Base-by-base conservation (phyloP, 371 early-diverging fungal species). In the Capniomyces stellatus region DNA sequence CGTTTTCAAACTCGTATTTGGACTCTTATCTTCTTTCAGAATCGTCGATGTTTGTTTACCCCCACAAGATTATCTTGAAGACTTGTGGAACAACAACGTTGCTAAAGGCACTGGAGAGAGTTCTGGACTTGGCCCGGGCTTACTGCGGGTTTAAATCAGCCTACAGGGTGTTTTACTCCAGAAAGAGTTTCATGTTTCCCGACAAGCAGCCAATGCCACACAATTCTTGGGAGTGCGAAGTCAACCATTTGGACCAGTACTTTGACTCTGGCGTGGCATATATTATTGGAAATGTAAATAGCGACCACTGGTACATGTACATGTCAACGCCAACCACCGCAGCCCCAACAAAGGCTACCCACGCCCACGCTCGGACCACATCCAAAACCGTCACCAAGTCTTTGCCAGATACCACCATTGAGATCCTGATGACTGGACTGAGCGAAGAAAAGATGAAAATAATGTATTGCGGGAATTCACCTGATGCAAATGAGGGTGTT, bases 31-130 rank as follows among this genome's bases (percentile, higher is more conserved):
- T 95, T 30, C 74, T 95, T 50, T 87, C 82, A 82, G 96, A 95
- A 73, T 89, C 89, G 23, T 92, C 93, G 51, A 81, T 95, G 82
- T 95, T 95, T 72, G 89, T 95, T 39, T 93, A 89, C 66, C 81
- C 84, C 22, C 85, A 91, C 76, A 87, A 88, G 57, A 60, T 95
- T 41, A 87, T 95, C 51, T 72, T 95, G 57, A 95, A 95, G 72
- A 95, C 96, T 3, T 95, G 96, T 71, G 96, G 96, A 27, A 92
- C 93, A 2, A 93, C 96, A 21, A 93, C 92, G 0, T 71, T 92
- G 29, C 70, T 95, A 59, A 71, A 82, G 56, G 85, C 92, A 24
- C 61, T 95, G 41, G 82, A 87, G 41, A 74, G 79, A 43, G 77
- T 95, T 39, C 64, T 93, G 41, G 79, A 84, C 52, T 81, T 90